Conservation (phyloP, 1,284 basidiomycete species). For the Melampsora americana region DNA sequence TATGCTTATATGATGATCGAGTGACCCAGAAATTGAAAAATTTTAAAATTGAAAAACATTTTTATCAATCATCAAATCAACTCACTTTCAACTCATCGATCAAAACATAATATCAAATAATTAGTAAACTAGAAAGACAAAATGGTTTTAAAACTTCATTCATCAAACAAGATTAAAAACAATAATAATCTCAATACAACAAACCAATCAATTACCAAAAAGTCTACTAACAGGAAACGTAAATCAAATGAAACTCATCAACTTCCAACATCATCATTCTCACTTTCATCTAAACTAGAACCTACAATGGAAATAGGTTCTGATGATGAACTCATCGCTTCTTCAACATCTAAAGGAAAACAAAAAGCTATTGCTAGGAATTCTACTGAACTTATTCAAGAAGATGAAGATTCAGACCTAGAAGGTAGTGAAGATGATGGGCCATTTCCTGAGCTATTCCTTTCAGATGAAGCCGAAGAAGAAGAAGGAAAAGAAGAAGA, state of each 20-base stretch:
- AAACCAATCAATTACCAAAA: neutral
- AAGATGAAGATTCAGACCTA: slow-evolving; percentile 48
- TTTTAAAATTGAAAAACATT: no score
- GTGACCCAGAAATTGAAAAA: no score
- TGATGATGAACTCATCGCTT: neutral
- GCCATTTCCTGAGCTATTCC: slow-evolving; percentile 58
- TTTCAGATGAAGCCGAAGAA: slow-evolving; percentile 49
- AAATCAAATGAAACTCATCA: neutral
- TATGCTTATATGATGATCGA: no score
- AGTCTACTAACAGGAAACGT: neutral
- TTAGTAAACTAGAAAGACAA: no score
- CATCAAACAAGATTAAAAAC: no score
- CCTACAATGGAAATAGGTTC: neutral
- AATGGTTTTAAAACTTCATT: no score
- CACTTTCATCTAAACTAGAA: neutral
- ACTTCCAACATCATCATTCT: neutral
- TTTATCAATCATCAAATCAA: no score
- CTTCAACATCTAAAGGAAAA: neutral
- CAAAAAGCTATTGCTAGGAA: neutral
- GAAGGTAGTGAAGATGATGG: slow-evolving; percentile 52
- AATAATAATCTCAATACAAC: no score
- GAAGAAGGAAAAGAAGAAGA: slow-evolving; percentile 45
- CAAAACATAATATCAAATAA: no score
- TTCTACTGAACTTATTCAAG: neutral
- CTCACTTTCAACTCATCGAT: no score